Percentiles rank a stretch among this genome's conserved stretches.
Conservation (phyloP, 345 rosid species). For the Chamaenerion angustifolium region DNA sequence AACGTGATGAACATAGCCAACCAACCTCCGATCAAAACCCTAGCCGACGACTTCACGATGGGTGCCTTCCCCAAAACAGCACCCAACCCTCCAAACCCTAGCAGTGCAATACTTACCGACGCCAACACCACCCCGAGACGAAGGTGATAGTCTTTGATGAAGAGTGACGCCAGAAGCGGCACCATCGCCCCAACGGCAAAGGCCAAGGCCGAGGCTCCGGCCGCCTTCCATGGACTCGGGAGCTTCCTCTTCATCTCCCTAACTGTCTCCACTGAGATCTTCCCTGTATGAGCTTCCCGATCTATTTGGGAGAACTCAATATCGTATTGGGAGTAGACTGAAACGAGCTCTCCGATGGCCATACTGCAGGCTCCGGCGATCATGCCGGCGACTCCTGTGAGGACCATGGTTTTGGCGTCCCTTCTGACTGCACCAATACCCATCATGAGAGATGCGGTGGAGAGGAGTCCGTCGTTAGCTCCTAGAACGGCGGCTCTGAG, state of each 20-base stretch:
- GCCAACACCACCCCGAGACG: conserved; percentile 22
- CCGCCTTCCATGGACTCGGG: conserved; percentile 28
- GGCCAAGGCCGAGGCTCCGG: conserved; percentile 25
- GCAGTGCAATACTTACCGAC: conserved; percentile 19
- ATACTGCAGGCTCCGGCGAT: conserved; percentile 70
- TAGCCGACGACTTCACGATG: conserved; percentile 14
- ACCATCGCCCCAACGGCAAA: conserved; percentile 22
- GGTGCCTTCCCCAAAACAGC: conserved; percentile 21
- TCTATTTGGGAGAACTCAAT: conserved; percentile 43
- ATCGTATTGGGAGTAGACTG: conserved; percentile 63
- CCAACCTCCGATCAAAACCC: conserved; percentile 38
- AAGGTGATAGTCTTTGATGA: conserved; percentile 13
- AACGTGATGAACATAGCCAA: conserved; percentile 30
- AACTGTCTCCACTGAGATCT: not conserved
- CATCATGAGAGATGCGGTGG: conserved; percentile 72
- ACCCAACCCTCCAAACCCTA: conserved; percentile 25
- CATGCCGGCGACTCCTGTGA: conserved; percentile 62
- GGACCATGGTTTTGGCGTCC: conserved; percentile 50
- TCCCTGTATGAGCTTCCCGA: conserved; percentile 16
- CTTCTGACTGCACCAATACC: conserved; percentile 58
- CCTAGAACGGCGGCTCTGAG: conserved; percentile 73
- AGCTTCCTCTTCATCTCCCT: conserved; percentile 13
- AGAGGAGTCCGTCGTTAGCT: conserved; percentile 70
- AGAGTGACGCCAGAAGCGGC: conserved; percentile 24
- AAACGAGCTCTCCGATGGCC: conserved; percentile 82